Evolutionary conservation across 331 rosid genomes (phyloP).

Genomic region (Stylosanthes scabra): DNA sequence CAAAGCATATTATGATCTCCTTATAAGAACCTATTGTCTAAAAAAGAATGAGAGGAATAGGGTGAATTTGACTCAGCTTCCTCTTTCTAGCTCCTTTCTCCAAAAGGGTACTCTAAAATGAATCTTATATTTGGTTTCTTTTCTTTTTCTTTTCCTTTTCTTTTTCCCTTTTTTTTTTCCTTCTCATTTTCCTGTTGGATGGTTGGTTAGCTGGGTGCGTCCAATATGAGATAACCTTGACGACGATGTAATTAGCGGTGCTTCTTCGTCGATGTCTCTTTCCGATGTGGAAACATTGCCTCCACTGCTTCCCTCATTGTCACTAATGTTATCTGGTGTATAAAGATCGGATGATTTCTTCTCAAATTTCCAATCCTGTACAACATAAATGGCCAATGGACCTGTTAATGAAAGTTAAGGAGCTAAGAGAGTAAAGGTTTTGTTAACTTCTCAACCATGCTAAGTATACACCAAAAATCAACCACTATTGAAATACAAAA

Average conservation of each 20-base stretch:
- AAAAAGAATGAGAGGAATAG: conserved; percentile 48
- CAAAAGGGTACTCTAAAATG: conserved; percentile 24
- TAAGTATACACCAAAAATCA: too few relatives aligned
- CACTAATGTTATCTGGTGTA: conserved; percentile 49
- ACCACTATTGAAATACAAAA: too few relatives aligned
- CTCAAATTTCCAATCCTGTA: conserved; percentile 91
- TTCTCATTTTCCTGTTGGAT: conserved; percentile 41
- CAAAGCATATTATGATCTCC: conserved; percentile 31
- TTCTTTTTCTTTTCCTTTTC: conserved; percentile 29
- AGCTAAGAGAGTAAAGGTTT: too few relatives aligned
- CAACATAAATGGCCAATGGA: conserved; percentile 1
- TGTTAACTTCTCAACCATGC: too few relatives aligned
- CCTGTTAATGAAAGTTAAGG: neutral
- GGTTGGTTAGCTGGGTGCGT: conserved; percentile 57
- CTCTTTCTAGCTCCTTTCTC: conserved; percentile 32
- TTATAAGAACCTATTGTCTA: conserved; percentile 35
- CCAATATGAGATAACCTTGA: conserved; percentile 83
- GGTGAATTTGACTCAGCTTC: conserved; percentile 33
- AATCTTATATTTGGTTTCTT: conserved; percentile 14
- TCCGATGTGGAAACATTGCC: conserved; percentile 52
- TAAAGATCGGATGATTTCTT: conserved; percentile 79
- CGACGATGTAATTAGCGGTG: conserved; percentile 71
- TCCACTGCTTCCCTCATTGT: conserved; percentile 50
- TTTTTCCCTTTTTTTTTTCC: neutral
- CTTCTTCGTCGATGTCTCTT: conserved; percentile 63